Evolutionary conservation across 1,284 basidiomycete species (phyloP).

Genomic region (Cutaneotrichosporon spelunceum): DNA sequence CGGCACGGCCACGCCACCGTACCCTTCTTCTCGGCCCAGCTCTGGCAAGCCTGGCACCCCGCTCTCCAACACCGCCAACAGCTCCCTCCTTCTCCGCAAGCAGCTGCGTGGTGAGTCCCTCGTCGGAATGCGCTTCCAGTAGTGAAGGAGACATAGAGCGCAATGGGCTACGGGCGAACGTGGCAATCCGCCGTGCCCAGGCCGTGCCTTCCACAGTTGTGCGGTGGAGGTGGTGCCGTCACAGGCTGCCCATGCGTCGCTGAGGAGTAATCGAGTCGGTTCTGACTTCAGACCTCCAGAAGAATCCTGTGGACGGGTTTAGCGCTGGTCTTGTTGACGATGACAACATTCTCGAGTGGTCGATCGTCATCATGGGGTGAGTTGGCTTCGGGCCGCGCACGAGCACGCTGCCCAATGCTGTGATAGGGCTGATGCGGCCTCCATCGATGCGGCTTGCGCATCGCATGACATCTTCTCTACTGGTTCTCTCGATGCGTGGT

Average conservation of each 20-base stretch:
- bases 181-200: neutral
- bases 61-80: constrained; percentile 36
- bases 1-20: constrained; percentile 28
- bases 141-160: neutral
- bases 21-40: constrained; percentile 38
- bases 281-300: constrained; percentile 64
- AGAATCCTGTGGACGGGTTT: constrained; percentile 87
- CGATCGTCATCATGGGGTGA: constrained; percentile 86
- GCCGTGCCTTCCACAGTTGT: neutral
- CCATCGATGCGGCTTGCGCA: neutral
- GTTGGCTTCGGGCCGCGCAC: constrained; percentile 36
- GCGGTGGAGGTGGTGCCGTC: neutral
- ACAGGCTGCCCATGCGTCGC: neutral
- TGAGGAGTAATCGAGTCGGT: neutral
- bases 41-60: constrained; percentile 41
- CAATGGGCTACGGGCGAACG: neutral
- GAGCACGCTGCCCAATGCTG: neutral
- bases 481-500: neutral
- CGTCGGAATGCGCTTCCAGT: neutral
- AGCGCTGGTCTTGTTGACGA: constrained; percentile 93
- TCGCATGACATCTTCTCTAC: neutral
- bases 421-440: constrained; percentile 7
- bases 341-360: constrained; percentile 85
- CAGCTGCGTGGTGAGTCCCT: constrained; percentile 59
- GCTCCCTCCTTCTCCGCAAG: constrained; percentile 65